phyloP scores from a whole-genome alignment of 148 eudicot species.

The Diospyros kaki region DNA sequence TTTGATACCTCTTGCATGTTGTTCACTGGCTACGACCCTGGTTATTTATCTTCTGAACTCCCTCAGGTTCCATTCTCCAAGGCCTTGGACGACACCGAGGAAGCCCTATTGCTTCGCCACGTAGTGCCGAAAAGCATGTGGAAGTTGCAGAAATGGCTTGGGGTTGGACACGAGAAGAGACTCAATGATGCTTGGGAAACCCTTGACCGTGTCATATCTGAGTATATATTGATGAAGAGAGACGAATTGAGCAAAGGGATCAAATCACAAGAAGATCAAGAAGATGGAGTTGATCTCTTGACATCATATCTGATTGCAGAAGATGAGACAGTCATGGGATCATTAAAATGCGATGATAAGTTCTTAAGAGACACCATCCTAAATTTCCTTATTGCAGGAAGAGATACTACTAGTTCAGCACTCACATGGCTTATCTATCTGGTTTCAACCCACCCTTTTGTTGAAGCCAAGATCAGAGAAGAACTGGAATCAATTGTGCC shows the following conservation, averaged over 20 bases:
- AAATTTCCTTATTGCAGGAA: slow-evolving; percentile 9
- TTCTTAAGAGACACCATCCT: slow-evolving; percentile 22
- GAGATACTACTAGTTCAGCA: slow-evolving; percentile 5
- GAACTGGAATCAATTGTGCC: slow-evolving; percentile 1
- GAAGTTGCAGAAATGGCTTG: slow-evolving; percentile 52
- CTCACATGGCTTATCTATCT: slow-evolving; percentile 16
- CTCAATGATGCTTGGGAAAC: slow-evolving; percentile 30
- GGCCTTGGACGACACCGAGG: slow-evolving; percentile 54
- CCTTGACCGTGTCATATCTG: slow-evolving; percentile 34
- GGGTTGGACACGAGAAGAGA: slow-evolving; percentile 40
- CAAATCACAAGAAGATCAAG: slow-evolving; percentile 3
- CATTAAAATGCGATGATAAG: slow-evolving; percentile 22
- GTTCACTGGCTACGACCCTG: slow-evolving; percentile 43
- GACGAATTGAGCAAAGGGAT: slow-evolving; percentile 15
- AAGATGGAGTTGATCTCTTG: slow-evolving; percentile 23
- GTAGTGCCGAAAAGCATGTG: slow-evolving; percentile 36
- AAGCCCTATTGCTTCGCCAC: slow-evolving; percentile 37
- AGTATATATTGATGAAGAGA: slow-evolving; percentile 21
- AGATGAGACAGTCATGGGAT: neutral
- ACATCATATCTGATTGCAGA: slow-evolving; percentile 30
- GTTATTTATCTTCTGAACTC: slow-evolving; percentile 30
- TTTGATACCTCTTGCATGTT: slow-evolving; percentile 45
- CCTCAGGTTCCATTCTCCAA: slow-evolving; percentile 31
- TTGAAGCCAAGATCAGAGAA: slow-evolving; percentile 11
- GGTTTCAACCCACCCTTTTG: neutral